These are phyloP conservation scores for Vigna nakashimae DNA, from an alignment of 306 rosid genomes.

Conservation along the genomic window DNA sequence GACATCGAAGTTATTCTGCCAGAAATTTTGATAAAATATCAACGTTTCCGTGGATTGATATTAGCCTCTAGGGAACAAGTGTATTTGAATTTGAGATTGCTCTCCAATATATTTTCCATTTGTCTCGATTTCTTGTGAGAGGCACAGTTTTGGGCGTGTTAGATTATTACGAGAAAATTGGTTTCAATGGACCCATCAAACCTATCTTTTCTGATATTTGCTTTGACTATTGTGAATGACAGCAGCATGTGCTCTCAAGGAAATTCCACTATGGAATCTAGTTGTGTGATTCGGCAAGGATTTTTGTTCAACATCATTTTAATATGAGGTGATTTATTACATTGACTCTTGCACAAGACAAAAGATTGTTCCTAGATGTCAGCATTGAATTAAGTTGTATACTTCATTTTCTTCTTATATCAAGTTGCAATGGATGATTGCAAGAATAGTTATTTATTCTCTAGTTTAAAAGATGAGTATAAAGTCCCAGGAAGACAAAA, in stretches of 20 bases:
- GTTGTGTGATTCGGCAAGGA: not conserved
- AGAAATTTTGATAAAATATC: not conserved
- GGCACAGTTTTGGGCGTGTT: not conserved
- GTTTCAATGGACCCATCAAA: not conserved
- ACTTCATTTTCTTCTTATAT: not conserved
- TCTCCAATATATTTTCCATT: not conserved
- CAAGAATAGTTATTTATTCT: not conserved
- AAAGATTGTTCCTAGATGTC: not conserved
- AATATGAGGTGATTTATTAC: not conserved
- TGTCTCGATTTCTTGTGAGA: not conserved
- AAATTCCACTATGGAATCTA: not conserved
- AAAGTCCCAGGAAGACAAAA: too few species aligned
- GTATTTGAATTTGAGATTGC: not conserved
- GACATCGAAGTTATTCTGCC: not conserved
- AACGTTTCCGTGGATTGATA: not conserved
- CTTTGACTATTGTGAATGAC: not conserved
- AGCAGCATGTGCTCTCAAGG: not conserved
- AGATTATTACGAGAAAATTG: not conserved
- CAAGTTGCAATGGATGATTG: not conserved
- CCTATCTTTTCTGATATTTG: not conserved
- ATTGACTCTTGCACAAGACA: not conserved
- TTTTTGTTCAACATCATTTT: conserved; percentile 1
- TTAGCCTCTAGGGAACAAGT: not conserved
- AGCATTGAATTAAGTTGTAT: not conserved
- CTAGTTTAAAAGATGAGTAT: too few species aligned